Percentiles rank a stretch among this genome's conserved stretches.
Evolutionary conservation across 75 land plant species (phyloP).

Genomic region (Selaginella tamariscina): DNA sequence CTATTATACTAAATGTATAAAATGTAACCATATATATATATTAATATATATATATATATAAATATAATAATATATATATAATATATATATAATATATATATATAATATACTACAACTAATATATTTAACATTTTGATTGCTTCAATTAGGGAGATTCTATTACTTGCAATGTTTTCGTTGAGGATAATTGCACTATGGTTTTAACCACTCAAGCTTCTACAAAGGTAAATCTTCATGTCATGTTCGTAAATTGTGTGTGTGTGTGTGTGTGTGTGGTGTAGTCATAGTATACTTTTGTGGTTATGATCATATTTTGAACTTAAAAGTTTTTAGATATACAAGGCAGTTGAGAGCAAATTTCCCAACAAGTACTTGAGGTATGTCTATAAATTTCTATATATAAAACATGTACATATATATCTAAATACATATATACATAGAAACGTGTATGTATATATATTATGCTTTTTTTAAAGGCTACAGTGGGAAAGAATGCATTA

Average conservation of each 20-base stretch:
- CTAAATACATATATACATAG: no score
- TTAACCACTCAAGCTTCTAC: constrained; percentile 89
- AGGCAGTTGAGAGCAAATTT: constrained; percentile 43
- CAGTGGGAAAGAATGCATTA: constrained; percentile 42
- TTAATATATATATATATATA: no score
- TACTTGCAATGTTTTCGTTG: constrained; percentile 33
- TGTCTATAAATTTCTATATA: not conserved
- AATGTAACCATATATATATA: no score
- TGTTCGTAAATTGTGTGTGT: no score
- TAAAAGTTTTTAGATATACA: constrained; percentile 42
- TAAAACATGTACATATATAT: not conserved
- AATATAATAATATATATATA: no score
- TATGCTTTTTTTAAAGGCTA: constrained; percentile 39
- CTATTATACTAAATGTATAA: no score
- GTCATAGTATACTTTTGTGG: no score
- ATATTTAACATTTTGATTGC: constrained; percentile 2
- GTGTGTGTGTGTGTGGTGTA: no score
- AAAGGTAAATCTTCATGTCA: constrained; percentile 32
- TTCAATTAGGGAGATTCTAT: constrained; percentile 51
- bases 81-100: no score
- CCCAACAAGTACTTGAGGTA: constrained; percentile 70
- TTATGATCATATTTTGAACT: no score
- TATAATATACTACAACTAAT: no score
- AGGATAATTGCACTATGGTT: constrained; percentile 47
- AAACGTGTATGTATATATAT: no score